A percentile compares a stretch with the other conserved stretches of the same genome.
These are phyloP conservation scores for Mucor irregularis DNA, from an alignment of 371 early-diverging fungal genomes.

Conservation along the genomic window DNA sequence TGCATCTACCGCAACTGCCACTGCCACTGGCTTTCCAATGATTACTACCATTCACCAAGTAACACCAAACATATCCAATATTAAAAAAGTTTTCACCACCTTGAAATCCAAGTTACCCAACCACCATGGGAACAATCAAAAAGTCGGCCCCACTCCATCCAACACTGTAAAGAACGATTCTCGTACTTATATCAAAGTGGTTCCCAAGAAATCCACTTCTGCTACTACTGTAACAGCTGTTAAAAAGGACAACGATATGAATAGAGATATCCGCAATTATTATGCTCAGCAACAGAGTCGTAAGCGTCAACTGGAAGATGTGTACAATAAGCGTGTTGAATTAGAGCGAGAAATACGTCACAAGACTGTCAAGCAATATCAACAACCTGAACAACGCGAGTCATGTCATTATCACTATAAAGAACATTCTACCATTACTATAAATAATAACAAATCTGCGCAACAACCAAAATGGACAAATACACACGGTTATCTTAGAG, in stretches of 20 bases:
- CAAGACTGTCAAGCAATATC: constrained; percentile 18
- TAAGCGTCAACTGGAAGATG: constrained; percentile 5
- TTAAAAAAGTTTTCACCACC: constrained; percentile 10
- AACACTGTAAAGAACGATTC: background rate
- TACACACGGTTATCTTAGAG: constrained; percentile 25
- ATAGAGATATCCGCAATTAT: constrained; percentile 13
- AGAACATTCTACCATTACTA: constrained; percentile 10
- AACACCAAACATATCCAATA: background rate
- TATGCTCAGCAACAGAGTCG: constrained; percentile 2
- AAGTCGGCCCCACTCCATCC: background rate
- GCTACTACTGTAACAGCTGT: constrained; percentile 11
- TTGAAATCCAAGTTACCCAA: constrained; percentile 10
- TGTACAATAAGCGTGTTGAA: background rate
- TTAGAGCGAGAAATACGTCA: constrained; percentile 11
- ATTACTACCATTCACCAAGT: background rate
- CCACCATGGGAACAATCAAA: constrained; percentile 5
- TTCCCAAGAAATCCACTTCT: background rate
- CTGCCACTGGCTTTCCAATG: background rate
- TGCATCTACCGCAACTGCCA: background rate
- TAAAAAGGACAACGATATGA: constrained; percentile 8
- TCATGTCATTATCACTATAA: constrained; percentile 9
- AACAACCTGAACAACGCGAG: constrained; percentile 3
- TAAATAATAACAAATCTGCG: constrained; percentile 10
- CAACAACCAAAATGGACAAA: constrained; percentile 6
- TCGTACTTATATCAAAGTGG: background rate